These are phyloP conservation scores for Huiozyma sinensis DNA, from an alignment of 805 yeast species.

Conservation along the genomic window DNA sequence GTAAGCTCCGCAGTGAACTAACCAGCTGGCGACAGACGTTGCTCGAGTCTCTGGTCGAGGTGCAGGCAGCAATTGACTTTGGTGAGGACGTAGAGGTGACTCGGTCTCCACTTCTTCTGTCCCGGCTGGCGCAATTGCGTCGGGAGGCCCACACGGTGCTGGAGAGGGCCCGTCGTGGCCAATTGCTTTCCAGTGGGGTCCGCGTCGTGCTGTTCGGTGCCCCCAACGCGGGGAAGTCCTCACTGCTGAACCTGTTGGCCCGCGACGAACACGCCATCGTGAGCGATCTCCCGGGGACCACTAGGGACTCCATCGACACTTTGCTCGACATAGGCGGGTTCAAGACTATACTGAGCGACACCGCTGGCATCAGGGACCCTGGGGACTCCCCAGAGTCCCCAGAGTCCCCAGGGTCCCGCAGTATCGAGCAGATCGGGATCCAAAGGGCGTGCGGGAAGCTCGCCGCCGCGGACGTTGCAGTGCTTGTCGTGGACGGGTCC, in stretches of 20 bases:
- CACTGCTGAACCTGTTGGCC: constrained; percentile 66
- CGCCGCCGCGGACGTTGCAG: constrained; percentile 53
- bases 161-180: constrained; percentile 42
- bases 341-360: constrained; percentile 77
- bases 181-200: constrained; percentile 62
- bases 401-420: constrained; percentile 29
- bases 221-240: constrained; percentile 94
- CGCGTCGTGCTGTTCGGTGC: constrained; percentile 71
- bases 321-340: constrained; percentile 75
- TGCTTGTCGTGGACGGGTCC: constrained; percentile 37
- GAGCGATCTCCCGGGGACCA: constrained; percentile 86
- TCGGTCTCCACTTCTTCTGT: constrained; percentile 40
- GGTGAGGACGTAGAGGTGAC: constrained; percentile 87
- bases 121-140: constrained; percentile 36
- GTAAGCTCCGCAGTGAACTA: constrained; percentile 48
- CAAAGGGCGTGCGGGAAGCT: constrained; percentile 58
- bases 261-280: constrained; percentile 82
- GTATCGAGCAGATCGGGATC: constrained; percentile 73
- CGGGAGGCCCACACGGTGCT: constrained; percentile 35
- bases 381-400: too few relatives aligned
- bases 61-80: constrained; percentile 87
- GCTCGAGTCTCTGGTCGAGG: constrained; percentile 54
- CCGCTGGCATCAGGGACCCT: constrained; percentile 73
- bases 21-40: constrained; percentile 56
- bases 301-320: constrained; percentile 78